Base-by-base conservation (phyloP, 208 protist species). In the Trypanosoma scelopori region DNA sequence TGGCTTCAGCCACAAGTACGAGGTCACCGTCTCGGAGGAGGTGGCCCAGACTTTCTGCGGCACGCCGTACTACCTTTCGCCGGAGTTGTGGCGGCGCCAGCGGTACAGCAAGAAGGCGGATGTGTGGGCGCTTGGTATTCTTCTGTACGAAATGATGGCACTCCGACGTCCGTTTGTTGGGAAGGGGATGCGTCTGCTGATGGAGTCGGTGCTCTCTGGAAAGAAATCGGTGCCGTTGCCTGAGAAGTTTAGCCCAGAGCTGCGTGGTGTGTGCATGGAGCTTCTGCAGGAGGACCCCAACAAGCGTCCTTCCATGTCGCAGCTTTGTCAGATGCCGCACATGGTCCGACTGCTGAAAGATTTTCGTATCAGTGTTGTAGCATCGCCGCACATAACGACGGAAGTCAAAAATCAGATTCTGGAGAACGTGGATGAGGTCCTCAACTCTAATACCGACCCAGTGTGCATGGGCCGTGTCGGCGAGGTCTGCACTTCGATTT, bases 21-120 rank as follows among this genome's bases (percentile, higher is more conserved):
- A 58, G 41, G 60, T 47, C 32, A 65, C 69, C 4, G 55, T 75
- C 22, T 75, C 69, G 22, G 52, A 66, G 16, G 50, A 59, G 5
- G 62, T 75, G 3, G 69, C 28, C n/a, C 46, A 57, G 25, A 75
- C 69, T 25, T 75, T 75, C 51, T 78, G 72, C 47, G 81, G 77
- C 41, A 80, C 75, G 22, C 81, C 85, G 4, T 84, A 89, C 51
- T 93, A 89, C 60, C 52, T 93, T 22, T 58, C 77, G 5, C 87
- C 87, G 1, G 87, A 93, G 65, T 51, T 94, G 3, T 90, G 76
- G 62, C 59, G 80, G 9, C 49, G 79, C 52, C 63, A 80, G 52
- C 73, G 63, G 25, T 94, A 92, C 65, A 86, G 85, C 55, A 69
- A 82, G 42, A 92, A 91, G 63, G 49, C 58, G 4, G 87, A 93